These are phyloP conservation scores for Thelonectria rubi DNA, from an alignment of 2,329 filamentous ascomycete species.

Conservation along the genomic window DNA sequence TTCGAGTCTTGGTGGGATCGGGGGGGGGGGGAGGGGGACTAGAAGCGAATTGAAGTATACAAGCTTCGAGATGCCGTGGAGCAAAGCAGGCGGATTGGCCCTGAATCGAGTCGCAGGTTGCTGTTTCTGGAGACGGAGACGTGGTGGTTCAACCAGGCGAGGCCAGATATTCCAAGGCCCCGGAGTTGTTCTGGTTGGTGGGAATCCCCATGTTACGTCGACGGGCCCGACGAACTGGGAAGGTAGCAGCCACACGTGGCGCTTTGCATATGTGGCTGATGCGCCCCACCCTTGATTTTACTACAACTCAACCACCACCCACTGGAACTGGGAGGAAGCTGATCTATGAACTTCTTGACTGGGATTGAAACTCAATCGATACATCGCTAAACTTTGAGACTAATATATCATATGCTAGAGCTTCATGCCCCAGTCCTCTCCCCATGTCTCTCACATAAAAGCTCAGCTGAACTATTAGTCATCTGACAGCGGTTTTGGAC, in stretches of 20 bases:
- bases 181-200: slow-evolving; percentile 36
- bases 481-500: too few species aligned
- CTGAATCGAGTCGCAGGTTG: not conserved
- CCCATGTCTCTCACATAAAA: too few species aligned
- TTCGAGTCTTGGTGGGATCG: not conserved
- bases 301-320: too few species aligned
- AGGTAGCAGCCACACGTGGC: slow-evolving; percentile 22
- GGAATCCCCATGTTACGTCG: slow-evolving; percentile 8
- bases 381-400: too few species aligned
- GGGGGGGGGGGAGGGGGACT: too few species aligned
- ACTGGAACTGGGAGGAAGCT: too few species aligned
- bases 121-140: not conserved
- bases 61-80: not conserved
- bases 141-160: slow-evolving; percentile 26
- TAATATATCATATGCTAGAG: too few species aligned
- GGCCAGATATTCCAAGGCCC: slow-evolving; percentile 40
- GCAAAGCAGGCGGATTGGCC: not conserved
- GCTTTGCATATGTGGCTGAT: slow-evolving; percentile 25
- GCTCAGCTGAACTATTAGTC: too few species aligned
- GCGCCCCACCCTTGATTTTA: slow-evolving; percentile 1
- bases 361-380: too few species aligned
- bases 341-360: too few species aligned
- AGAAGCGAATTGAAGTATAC: not conserved
- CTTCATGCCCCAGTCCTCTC: too few species aligned
- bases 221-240: slow-evolving; percentile 19